Percentiles rank a stretch among this genome's conserved stretches.
These are phyloP conservation scores for Zygnema circumcarinatum DNA, from an alignment of 139 green algal species.

Conservation along the genomic window DNA sequence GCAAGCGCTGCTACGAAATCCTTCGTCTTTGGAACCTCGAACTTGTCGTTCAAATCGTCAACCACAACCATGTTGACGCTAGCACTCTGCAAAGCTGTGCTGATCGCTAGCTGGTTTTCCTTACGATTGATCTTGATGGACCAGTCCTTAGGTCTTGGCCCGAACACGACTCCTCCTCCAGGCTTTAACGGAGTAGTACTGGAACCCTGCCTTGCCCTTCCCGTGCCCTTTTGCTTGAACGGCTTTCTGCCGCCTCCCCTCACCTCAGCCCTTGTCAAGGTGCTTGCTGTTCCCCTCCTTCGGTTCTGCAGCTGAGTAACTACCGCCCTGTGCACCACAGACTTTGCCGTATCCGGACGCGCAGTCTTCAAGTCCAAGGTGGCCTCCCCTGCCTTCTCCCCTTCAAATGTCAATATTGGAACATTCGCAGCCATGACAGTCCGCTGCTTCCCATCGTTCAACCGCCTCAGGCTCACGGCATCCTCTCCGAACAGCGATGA, in stretches of 20 bases:
- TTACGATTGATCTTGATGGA: conserved; percentile 99
- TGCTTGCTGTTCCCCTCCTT: conserved; percentile 87
- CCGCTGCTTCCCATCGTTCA: neutral
- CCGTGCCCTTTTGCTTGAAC: conserved; percentile 96
- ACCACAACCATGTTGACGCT: conserved; percentile 85
- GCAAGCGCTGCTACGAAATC: conserved; percentile 74
- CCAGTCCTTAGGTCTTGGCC: conserved; percentile 98
- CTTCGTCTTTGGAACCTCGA: conserved; percentile 82
- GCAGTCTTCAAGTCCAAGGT: conserved; percentile 45
- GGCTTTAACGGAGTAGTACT: conserved; percentile 82
- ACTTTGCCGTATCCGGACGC: conserved; percentile 35
- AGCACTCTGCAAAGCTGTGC: conserved; percentile 91
- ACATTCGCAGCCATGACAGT: conserved; percentile 4
- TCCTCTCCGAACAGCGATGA: neutral
- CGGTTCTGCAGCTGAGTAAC: conserved; percentile 52
- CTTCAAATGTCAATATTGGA: conserved; percentile 43
- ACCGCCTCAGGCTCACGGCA: neutral
- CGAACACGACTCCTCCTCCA: conserved; percentile 95
- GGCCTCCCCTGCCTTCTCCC: conserved; percentile 29
- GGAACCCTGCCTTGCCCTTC: conserved; percentile 86
- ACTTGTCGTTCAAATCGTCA: conserved; percentile 69
- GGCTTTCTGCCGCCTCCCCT: conserved; percentile 95
- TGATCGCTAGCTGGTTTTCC: conserved; percentile 90
- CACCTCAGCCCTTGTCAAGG: conserved; percentile 90
- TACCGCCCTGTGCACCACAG: conserved; percentile 50